Conservation (phyloP, 192 early-diverging fungal species). For the Glomus cerebriforme region DNA sequence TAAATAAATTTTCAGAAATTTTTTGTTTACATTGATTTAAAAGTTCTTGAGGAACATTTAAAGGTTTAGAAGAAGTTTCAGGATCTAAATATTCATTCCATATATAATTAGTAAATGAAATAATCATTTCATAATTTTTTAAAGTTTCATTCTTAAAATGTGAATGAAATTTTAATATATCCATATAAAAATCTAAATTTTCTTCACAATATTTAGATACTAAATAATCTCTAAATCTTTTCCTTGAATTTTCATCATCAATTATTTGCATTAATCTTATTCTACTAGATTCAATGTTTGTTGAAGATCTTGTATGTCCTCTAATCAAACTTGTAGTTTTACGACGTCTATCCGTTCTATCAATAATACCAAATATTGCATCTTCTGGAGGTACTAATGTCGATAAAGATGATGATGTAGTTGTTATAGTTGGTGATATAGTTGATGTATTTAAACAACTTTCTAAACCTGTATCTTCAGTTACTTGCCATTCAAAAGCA, state of each 20-base stretch:
- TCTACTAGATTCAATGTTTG: conserved; percentile 5
- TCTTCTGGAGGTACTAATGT: conserved; percentile 2
- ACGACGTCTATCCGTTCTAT: background rate
- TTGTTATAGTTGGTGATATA: background rate
- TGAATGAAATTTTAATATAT: conserved; percentile 18
- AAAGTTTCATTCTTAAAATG: background rate
- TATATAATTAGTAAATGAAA: conserved; percentile 4
- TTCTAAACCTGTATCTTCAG: background rate
- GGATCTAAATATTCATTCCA: conserved; percentile 28
- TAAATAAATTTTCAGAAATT: background rate
- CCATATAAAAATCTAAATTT: conserved; percentile 34
- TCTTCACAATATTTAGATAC: conserved; percentile 32
- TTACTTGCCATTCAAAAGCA: conserved; percentile 32
- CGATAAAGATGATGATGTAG: no score
- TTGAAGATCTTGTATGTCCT: background rate
- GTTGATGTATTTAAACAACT: background rate
- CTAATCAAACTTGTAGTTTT: background rate
- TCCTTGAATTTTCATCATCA: conserved; percentile 5
- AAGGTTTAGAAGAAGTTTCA: conserved; percentile 24
- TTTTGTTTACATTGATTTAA: conserved; percentile 19
- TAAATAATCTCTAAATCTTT: conserved; percentile 23
- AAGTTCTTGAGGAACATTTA: conserved; percentile 30
- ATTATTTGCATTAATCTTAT: conserved; percentile 29
- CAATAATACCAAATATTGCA: background rate
- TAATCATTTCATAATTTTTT: background rate